These are phyloP conservation scores for Asclepias syriaca DNA, from an alignment of 257 asterid species.

Conservation along the genomic window DNA sequence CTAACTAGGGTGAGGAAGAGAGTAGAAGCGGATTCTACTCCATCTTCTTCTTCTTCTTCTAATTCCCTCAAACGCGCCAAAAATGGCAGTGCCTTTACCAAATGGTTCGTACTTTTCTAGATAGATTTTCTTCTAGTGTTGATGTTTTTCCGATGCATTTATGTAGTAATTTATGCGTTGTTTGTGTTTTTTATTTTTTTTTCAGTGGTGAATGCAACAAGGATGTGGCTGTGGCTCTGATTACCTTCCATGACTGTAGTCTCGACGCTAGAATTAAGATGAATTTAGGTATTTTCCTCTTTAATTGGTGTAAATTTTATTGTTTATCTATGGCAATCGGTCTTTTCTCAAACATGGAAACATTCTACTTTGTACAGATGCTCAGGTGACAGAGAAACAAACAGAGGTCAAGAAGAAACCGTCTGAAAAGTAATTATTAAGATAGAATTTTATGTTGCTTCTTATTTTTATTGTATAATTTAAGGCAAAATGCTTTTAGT, in stretches of 20 bases:
- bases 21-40: constrained; percentile 3
- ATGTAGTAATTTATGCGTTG: background rate
- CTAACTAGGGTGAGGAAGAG: constrained; percentile 13
- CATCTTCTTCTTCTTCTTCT: background rate
- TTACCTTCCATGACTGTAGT: constrained; percentile 69
- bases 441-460: background rate
- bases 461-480: background rate
- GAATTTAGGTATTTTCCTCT: constrained; percentile 49
- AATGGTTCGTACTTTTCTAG: constrained; percentile 36
- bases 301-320: background rate
- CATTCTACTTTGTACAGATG: constrained; percentile 29
- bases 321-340: background rate
- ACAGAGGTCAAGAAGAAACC: constrained; percentile 47
- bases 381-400: constrained; percentile 55
- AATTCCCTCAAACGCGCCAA: constrained; percentile 66
- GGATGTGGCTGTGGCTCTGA: constrained; percentile 77
- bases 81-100: constrained; percentile 84
- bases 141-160: background rate
- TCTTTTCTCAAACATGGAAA: background rate
- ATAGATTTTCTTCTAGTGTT: background rate
- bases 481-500: background rate
- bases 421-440: constrained; percentile 34
- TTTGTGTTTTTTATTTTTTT: background rate
- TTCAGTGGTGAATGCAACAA: constrained; percentile 66
- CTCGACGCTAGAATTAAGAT: constrained; percentile 76